Base-by-base conservation (phyloP, 306 rosid species). In the cucumber (Cucumis sativus) region DNA sequence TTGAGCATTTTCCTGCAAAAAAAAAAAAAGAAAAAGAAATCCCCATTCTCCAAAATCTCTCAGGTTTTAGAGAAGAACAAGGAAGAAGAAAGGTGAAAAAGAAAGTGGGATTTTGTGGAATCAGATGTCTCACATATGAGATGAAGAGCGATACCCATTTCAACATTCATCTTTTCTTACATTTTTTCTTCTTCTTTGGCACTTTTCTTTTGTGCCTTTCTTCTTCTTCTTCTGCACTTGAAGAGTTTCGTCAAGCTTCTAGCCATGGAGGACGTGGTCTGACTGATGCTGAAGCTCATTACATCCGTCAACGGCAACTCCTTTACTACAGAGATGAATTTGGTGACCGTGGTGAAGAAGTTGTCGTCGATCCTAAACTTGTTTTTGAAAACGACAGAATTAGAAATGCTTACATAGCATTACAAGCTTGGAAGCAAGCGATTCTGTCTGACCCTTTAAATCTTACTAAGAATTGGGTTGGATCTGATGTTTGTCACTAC, bases 341-440 rank as follows among this genome's bases (percentile, higher is more conserved):
- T 56, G 92, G 92, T 0, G 99, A 95, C 83, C 77, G 97, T 8
- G 97, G 97, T 6, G 99, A 95, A 79, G 45, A 81, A 0, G 84
- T 92, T 4, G 84, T 88, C 18, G 88, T 92, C 13, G 97, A 95
- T 87, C 93, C 96, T 0, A 77, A 91, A 1, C 83, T 95, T 3
- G 87, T 83, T 6, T 92, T 95, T 83, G 96, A 88, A 47, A 95
- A 92, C 79, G 55, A 67, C 28, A 88, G 97, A 25, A 62, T 95
- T 66, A 79, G 84, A 73, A 83, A 78, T 56, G 99, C 97, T 17
- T 95, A 95, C 77, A 85, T 95, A 62, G 97, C 99, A 0, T 75
- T 95, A 10, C 97, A 92, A 8, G 96, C 97, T 23, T 95, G 90
- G 91, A 95, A 95, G 79, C 74, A 89, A 63, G 99, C 99, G 59